Evolutionary conservation across 805 yeast genomes (phyloP).

Genomic region (Starmerella powellii): DNA sequence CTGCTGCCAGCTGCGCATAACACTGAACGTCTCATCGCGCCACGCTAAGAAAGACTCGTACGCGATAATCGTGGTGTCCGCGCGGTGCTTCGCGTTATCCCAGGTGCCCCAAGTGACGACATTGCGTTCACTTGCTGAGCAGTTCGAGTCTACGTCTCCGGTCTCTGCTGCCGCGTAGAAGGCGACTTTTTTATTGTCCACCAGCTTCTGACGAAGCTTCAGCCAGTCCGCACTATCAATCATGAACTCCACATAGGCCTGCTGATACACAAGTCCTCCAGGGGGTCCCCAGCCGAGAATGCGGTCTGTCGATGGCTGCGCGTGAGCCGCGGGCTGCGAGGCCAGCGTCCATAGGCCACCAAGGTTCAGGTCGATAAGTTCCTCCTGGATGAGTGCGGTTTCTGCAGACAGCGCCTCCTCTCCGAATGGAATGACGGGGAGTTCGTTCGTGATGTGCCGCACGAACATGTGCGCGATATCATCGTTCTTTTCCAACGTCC

Average conservation of each 20-base stretch:
- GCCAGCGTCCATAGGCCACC: conserved; percentile 75
- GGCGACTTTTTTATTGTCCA: conserved; percentile 40
- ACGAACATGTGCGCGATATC: conserved; percentile 61
- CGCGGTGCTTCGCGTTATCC: conserved; percentile 66
- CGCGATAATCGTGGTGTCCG: conserved; percentile 86
- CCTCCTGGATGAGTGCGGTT: conserved; percentile 85
- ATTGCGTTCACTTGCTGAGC: conserved; percentile 43
- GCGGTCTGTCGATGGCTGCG: conserved; percentile 63
- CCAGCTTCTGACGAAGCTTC: conserved; percentile 20
- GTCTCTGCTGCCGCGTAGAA: conserved; percentile 58
- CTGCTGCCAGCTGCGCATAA: conserved; percentile 87
- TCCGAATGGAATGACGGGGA: conserved; percentile 82
- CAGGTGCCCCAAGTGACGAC: conserved; percentile 98
- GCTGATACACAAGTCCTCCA: conserved; percentile 80
- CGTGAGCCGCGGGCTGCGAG: conserved; percentile 91
- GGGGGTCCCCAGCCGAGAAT: conserved; percentile 97
- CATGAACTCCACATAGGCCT: conserved; percentile 85
- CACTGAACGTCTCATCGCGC: conserved; percentile 88
- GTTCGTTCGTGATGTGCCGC: conserved; percentile 59
- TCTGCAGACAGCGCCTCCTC: conserved; percentile 78
- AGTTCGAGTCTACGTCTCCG: conserved; percentile 42
- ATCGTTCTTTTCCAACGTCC: conserved; percentile 45
- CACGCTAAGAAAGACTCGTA: conserved; percentile 89
- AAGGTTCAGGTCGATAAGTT: conserved; percentile 64
- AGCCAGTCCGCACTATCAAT: conserved; percentile 64